Evolutionary conservation across 345 rosid genomes (phyloP).

Genomic region (Aquilaria yunnanensis): DNA sequence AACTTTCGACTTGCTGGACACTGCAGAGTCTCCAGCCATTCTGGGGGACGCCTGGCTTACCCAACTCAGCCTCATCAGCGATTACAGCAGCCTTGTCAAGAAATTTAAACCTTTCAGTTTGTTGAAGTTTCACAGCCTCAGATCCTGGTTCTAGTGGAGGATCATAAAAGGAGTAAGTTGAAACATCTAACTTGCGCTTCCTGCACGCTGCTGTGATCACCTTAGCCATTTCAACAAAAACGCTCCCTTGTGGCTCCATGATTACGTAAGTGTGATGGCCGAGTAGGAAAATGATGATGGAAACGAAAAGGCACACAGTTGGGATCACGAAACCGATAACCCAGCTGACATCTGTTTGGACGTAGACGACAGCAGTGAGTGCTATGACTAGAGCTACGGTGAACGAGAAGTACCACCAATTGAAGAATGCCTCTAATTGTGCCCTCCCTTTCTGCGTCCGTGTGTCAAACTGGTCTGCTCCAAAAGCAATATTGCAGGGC

Average conservation of each 20-base stretch:
- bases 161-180: conserved; percentile 22
- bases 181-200: conserved; percentile 17
- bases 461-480: conserved; percentile 56
- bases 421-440: conserved; percentile 55
- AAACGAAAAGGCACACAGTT: conserved; percentile 34
- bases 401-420: conserved; percentile 73
- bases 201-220: conserved; percentile 39
- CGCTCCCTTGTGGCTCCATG: conserved; percentile 44
- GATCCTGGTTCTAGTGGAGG: conserved; percentile 26
- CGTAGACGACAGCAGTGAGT: conserved; percentile 45
- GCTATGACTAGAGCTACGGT: conserved; percentile 44
- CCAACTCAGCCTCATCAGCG: conserved; percentile 29
- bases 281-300: conserved; percentile 35
- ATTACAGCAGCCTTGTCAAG: conserved; percentile 52
- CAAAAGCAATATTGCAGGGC: conserved; percentile 52
- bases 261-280: conserved; percentile 41
- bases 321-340: conserved; percentile 43
- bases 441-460: conserved; percentile 32
- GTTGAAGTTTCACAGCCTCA: conserved; percentile 21
- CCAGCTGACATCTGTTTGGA: conserved; percentile 66
- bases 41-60: conserved; percentile 31
- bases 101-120: conserved; percentile 29
- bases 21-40: conserved; percentile 39
- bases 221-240: conserved; percentile 41
- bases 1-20: conserved; percentile 33